Base-by-base conservation (phyloP, 352 stramenopile genomes). In the Phytophthora meadii region DNA sequence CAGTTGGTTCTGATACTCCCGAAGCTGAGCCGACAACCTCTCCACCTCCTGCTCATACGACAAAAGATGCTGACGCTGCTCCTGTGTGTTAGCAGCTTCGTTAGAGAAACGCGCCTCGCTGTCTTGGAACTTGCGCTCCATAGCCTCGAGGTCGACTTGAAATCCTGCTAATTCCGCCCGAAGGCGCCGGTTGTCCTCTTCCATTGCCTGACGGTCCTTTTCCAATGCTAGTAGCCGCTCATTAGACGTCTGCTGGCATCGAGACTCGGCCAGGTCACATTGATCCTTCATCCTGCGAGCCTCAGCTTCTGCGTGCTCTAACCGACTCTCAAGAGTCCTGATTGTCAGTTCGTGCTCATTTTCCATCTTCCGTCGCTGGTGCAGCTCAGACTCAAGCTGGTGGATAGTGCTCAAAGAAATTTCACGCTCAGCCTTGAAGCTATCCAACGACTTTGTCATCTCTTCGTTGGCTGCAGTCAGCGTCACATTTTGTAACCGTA, bases 401-500 rank as follows among this genome's bases (percentile, higher is more conserved):
- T 77, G 75, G 3, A 89, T 66, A 1, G 68, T 89, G 22, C 81
- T 65, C 45, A 77, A 49, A 10, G 71, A 47, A 15, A 39, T 74
- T 40, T 88, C 75, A 5, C 77, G 72, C 3, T 92, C 83, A 28
- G 25, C 61, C 54, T 77, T 86, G 30, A 76, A 81, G 11, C 11
- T 72, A 9, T 84, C 79, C 5, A 92, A 49, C 4, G 77, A 76
- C 48, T 89, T 76, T 12, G 34, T 65, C 42, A 90, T 81, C 30
- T 90, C 77, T 28, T 89, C 81, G 25, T 72, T 88, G 1, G 71
- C 77, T 30, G 79, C 70, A 15, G 46, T 73, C 11, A 92, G 37
- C 32, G 89, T 89, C 3, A 76, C 72, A 49, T 87, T 87, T 55
- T 90, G 77, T 4, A 92, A 45, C 0, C 80, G 79, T 12, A 86